Conservation (phyloP, 495 filamentous ascomycete genomes). For the Stereocaulon alpinum region DNA sequence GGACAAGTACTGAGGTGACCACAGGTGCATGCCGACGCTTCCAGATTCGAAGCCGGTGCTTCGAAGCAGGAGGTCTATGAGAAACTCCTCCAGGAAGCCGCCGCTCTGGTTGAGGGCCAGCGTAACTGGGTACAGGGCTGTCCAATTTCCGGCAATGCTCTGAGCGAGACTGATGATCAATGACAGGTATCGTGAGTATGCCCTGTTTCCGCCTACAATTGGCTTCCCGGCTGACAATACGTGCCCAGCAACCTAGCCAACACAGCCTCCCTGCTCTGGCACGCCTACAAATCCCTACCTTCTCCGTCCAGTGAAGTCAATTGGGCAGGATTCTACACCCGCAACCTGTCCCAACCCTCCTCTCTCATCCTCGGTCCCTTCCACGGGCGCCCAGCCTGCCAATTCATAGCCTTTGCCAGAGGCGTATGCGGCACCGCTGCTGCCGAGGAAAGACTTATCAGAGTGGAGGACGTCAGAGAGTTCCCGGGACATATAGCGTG, state of each 20-base stretch:
- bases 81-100: conserved; percentile 61
- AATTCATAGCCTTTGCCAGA: conserved; percentile 66
- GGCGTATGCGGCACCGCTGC: conserved; percentile 84
- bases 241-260: conserved; percentile 69
- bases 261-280: conserved; percentile 73
- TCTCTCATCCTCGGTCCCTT: conserved; percentile 75
- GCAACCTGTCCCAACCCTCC: conserved; percentile 47
- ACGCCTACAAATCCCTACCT: conserved; percentile 72
- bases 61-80: conserved; percentile 69
- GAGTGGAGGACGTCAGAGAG: conserved; percentile 62
- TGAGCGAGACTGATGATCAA: conserved; percentile 8
- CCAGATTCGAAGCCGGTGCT: conserved; percentile 54
- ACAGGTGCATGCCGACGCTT: conserved; percentile 81
- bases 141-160: conserved; percentile 3
- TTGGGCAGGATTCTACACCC: conserved; percentile 88
- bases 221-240: conserved; percentile 2
- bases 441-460: conserved; percentile 46
- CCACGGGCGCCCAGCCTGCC: conserved; percentile 76
- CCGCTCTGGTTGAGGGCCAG: conserved; percentile 64
- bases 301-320: conserved; percentile 62
- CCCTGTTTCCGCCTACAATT: not conserved
- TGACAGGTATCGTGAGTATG: conserved; percentile 47
- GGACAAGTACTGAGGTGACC: not conserved
- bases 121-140: conserved; percentile 67
- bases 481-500: conserved; percentile 92